Conservation (phyloP, 306 rosid species). For the Vigna nakashimae region DNA sequence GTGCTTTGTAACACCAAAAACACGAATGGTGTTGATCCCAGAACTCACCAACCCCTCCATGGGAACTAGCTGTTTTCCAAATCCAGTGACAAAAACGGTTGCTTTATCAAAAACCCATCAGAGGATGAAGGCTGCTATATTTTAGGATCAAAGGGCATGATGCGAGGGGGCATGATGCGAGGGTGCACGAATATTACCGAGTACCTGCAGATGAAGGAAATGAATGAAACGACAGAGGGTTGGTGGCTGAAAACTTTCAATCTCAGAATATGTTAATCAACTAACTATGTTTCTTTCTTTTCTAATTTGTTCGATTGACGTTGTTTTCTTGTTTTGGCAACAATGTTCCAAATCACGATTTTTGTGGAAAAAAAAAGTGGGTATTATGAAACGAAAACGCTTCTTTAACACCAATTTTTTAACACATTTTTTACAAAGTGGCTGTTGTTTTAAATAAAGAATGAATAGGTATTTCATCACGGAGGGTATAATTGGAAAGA, state of each 20-base stretch:
- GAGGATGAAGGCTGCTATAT: background rate
- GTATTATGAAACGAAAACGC: no score
- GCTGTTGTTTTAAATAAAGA: no score
- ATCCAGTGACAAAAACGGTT: background rate
- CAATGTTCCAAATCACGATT: background rate
- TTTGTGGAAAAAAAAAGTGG: background rate
- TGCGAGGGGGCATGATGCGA: background rate
- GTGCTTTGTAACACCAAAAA: constrained; percentile 29
- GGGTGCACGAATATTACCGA: background rate
- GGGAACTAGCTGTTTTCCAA: constrained; percentile 35
- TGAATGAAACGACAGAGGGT: background rate
- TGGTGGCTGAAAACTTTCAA: constrained; percentile 6
- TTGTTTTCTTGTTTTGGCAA: background rate
- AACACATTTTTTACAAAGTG: no score
- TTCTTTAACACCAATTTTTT: no score
- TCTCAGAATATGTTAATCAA: no score
- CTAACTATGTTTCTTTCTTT: no score
- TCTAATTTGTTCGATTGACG: background rate
- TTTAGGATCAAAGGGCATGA: constrained; percentile 16
- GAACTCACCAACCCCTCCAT: constrained; percentile 62
- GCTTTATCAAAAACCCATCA: background rate
- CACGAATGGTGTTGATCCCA: constrained; percentile 49
- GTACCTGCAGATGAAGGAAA: background rate
- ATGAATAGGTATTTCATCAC: no score
- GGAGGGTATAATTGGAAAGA: no score